phyloP scores from a whole-genome alignment of 139 green algal genomes.

The Chlorella sp. region DNA sequence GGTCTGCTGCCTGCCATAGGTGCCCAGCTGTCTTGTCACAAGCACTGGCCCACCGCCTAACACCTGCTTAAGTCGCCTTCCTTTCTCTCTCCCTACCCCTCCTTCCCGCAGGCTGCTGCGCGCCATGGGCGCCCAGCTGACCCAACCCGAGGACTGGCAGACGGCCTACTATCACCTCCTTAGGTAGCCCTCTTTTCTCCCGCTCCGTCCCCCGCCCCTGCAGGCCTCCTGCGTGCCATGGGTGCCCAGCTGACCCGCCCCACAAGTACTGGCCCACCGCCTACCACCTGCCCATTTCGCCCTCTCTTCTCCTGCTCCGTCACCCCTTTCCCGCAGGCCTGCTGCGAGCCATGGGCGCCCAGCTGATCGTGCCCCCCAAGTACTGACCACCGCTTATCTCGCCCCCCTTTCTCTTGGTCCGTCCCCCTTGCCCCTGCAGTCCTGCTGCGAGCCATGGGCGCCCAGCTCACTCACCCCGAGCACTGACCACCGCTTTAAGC shows the following conservation, averaged over 20 bases:
- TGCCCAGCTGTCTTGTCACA: background rate
- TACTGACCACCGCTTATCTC: slow-evolving; percentile 53
- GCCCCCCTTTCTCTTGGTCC: slow-evolving; percentile 57
- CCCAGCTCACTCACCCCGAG: background rate
- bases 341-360: slow-evolving; percentile 35
- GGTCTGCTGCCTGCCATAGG: slow-evolving; percentile 41
- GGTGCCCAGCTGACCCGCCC: slow-evolving; percentile 12
- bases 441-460: background rate
- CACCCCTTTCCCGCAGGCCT: slow-evolving; percentile 37
- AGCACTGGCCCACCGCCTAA: slow-evolving; percentile 51
- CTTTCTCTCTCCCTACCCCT: slow-evolving; percentile 20
- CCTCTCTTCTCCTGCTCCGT: slow-evolving; percentile 44
- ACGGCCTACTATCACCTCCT: too few relatives aligned
- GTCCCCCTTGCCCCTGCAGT: background rate
- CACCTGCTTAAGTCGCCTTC: slow-evolving; percentile 43
- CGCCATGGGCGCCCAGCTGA: background rate
- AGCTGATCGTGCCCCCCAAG: slow-evolving; percentile 31
- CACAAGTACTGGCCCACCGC: slow-evolving; percentile 50
- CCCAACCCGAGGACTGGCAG: background rate
- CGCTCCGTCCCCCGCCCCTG: background rate
- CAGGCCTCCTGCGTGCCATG: slow-evolving; percentile 49
- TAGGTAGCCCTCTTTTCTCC: too few relatives aligned
- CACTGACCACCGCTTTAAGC: too few relatives aligned
- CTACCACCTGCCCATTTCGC: slow-evolving; percentile 43
- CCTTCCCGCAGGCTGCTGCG: background rate